Percentiles rank a stretch among this genome's conserved stretches.
These are phyloP conservation scores for Xylariaceae sp. DNA, from an alignment of 2,329 filamentous ascomycete genomes.

Conservation along the genomic window DNA sequence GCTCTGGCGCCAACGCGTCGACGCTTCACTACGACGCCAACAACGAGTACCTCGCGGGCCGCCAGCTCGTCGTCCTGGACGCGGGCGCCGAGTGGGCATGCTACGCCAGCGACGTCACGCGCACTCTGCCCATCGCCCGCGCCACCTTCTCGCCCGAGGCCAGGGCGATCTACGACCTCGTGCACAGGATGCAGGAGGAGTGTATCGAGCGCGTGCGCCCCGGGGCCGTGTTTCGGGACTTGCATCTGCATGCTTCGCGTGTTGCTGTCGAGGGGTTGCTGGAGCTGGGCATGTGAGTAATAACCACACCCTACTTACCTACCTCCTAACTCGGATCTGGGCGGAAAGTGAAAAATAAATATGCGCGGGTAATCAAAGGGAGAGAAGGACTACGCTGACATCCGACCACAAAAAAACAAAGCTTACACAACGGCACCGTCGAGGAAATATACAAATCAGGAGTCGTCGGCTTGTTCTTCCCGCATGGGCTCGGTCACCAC, in stretches of 20 bases:
- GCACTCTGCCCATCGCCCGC: constrained; percentile 72
- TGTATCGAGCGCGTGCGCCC: constrained; percentile 66
- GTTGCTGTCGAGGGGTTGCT: constrained; percentile 69
- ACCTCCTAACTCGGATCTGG: too few relatives aligned
- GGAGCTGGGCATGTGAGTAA: constrained; percentile 56
- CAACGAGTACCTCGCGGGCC: constrained; percentile 61
- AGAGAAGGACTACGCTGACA: constrained; percentile 2
- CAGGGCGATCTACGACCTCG: constrained; percentile 68
- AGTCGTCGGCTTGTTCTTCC: constrained; percentile 58
- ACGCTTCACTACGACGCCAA: constrained; percentile 86
- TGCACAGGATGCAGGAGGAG: constrained; percentile 72
- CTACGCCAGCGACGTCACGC: constrained; percentile 87
- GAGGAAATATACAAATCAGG: constrained; percentile 49
- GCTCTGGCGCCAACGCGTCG: constrained; percentile 73
- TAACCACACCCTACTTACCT: too few relatives aligned
- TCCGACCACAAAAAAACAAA: background rate
- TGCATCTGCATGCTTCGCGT: constrained; percentile 67
- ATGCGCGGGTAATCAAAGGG: too few relatives aligned
- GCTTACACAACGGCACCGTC: constrained; percentile 53
- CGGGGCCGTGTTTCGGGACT: constrained; percentile 62
- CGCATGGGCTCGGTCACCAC: constrained; percentile 60
- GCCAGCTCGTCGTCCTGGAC: constrained; percentile 76
- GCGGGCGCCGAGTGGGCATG: constrained; percentile 79
- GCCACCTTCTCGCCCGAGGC: constrained; percentile 59
- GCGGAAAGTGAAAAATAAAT: too few relatives aligned